Base-by-base conservation (phyloP, 2,329 filamentous ascomycete genomes). In the Aspergillus fructus region DNA sequence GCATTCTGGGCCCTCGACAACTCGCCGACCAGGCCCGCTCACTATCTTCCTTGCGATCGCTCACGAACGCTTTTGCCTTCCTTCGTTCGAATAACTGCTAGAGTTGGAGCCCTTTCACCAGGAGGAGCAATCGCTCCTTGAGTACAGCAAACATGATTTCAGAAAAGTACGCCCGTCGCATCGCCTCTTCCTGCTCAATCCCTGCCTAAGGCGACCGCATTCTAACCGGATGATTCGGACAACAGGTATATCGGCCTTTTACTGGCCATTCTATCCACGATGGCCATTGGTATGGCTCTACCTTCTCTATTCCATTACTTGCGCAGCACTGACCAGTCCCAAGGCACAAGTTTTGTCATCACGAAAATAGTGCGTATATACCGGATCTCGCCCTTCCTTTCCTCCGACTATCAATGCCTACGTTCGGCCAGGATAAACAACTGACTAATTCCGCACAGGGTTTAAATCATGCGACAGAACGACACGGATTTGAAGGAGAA, bases 331-430 rank as follows among this genome's bases (percentile, higher is more conserved):
- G 59, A 67, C 61, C n/a, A 47, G 33, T 24, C 21, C 30, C 37
- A 67, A 94, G 91, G 92, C 71, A 92, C 91, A 51, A 96, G 93
- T 83, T 99, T 99, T 76, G 93, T 99, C 66, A 97, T 99, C 70
- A 99, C 96, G 48, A 99, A 99, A 80, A 97, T 97, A 85, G 90
- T 94, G 79, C 74, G 78, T 73, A 56, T 33, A 33, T 55, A 40
- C 54, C 49, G 53, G 53, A 42, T 43, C 19, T 42, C 8, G 48
- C 49, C 34, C 39, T 27, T 50, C 47, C 56, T 46, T 37, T 24
- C 49, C 49, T 52, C 53, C 55, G 46, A 34, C 34, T 49, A 45
- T 54, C 59, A 24, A 46, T 50, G 58, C 45, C 56, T 34, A 15
- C 49, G 30, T 42, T 47, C 46, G 56, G 48, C 52, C 24, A 15